A percentile compares a stretch with the other conserved stretches of the same genome.
phyloP scores from a whole-genome alignment of 2,329 filamentous ascomycete species.

The Pseudofabraea citricarpa region DNA sequence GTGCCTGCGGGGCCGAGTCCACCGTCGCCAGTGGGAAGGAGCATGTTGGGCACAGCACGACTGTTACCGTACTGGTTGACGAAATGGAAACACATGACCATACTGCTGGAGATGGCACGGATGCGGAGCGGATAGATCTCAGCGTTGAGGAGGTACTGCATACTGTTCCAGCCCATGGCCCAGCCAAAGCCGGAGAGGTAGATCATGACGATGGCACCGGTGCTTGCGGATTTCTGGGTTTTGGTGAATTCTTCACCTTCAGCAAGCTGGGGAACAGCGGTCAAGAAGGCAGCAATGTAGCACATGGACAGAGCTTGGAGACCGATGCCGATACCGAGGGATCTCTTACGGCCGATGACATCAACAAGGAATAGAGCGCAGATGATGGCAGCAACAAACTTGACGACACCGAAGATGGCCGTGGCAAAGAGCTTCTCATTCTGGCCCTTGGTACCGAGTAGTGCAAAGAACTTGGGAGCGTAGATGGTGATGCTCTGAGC shows the following conservation, averaged over 20 bases:
- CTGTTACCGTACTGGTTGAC: constrained; percentile 75
- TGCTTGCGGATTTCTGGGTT: constrained; percentile 50
- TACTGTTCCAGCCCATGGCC: constrained; percentile 69
- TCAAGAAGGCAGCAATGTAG: constrained; percentile 58
- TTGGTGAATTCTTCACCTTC: constrained; percentile 39
- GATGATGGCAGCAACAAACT: constrained; percentile 59
- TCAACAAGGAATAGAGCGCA: constrained; percentile 79
- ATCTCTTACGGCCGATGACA: constrained; percentile 69
- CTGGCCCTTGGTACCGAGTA: constrained; percentile 65
- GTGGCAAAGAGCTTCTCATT: constrained; percentile 69
- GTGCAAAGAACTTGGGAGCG: constrained; percentile 66
- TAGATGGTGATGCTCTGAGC: constrained; percentile 74
- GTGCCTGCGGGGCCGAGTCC: constrained; percentile 56
- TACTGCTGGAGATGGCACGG: constrained; percentile 63
- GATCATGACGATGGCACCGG: constrained; percentile 68
- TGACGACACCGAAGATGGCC: constrained; percentile 71
- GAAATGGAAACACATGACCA: constrained; percentile 76
- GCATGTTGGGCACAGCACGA: constrained; percentile 71
- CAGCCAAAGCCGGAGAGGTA: constrained; percentile 65
- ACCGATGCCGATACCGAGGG: constrained; percentile 54
- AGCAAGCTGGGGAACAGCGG: constrained; percentile 55
- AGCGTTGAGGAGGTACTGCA: constrained; percentile 74
- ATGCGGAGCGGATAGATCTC: constrained; percentile 74
- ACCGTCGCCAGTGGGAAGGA: constrained; percentile 43
- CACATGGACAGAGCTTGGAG: constrained; percentile 57